Evolutionary conservation across 129 eudicot species (phyloP).

Genomic region (Artemisia tridentata): DNA sequence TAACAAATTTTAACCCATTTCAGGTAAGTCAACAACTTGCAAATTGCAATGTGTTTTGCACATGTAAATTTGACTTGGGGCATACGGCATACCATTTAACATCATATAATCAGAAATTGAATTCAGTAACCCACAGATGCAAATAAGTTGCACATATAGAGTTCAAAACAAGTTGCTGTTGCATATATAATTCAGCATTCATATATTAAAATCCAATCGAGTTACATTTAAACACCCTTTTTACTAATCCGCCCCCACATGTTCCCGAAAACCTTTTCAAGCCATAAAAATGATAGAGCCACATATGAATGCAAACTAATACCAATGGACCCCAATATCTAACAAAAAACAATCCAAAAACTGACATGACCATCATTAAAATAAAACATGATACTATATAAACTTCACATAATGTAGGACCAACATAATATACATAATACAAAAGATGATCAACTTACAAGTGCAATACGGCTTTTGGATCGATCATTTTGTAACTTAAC

Average conservation of each 20-base stretch:
- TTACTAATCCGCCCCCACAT: neutral
- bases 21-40: slow-evolving; percentile 15
- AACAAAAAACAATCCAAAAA: slow-evolving; percentile 2
- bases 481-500: slow-evolving; percentile 82
- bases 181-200: no score
- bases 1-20: slow-evolving; percentile 14
- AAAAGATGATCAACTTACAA: slow-evolving; percentile 34
- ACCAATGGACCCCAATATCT: slow-evolving; percentile 25
- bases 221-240: no score
- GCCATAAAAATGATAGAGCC: neutral
- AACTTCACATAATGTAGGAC: slow-evolving; percentile 3
- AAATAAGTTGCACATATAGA: slow-evolving; percentile 11
- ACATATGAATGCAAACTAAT: slow-evolving; percentile 7
- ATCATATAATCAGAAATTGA: slow-evolving; percentile 5
- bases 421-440: neutral
- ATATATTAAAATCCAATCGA: no score
- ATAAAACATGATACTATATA: no score
- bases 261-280: neutral
- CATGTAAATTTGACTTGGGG: slow-evolving; percentile 6
- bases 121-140: neutral
- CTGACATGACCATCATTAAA: slow-evolving; percentile 13
- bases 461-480: slow-evolving; percentile 70
- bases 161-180: slow-evolving; percentile 13
- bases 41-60: slow-evolving; percentile 1
- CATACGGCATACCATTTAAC: neutral